A percentile compares a stretch with the other conserved stretches of the same genome.
phyloP scores from a whole-genome alignment of 192 early-diverging fungal genomes.

The Coemansia sp. region DNA sequence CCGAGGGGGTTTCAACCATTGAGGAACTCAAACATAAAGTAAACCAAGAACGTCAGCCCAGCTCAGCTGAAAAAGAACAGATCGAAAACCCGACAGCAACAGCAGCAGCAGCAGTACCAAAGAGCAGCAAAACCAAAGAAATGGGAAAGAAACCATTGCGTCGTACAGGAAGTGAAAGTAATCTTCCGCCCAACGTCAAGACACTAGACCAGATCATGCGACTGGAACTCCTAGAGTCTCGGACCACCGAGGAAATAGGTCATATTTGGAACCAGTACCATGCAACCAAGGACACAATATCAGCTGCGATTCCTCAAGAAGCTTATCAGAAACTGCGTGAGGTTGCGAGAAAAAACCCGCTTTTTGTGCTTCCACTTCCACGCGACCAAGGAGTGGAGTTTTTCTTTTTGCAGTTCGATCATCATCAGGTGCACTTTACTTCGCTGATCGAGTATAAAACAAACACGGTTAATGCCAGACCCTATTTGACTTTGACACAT shows the following conservation, averaged over 20 bases:
- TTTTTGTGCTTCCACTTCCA: slow-evolving; percentile 86
- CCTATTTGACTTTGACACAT: slow-evolving; percentile 81
- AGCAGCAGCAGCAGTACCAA: neutral
- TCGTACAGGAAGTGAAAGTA: slow-evolving; percentile 8
- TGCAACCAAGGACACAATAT: slow-evolving; percentile 58
- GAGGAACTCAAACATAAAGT: slow-evolving; percentile 42
- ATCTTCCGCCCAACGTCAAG: slow-evolving; percentile 46
- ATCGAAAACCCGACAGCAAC: neutral
- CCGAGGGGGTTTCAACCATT: slow-evolving; percentile 34
- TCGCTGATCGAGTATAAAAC: slow-evolving; percentile 88
- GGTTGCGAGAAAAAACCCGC: slow-evolving; percentile 49
- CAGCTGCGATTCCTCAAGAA: slow-evolving; percentile 62
- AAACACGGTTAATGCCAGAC: slow-evolving; percentile 71
- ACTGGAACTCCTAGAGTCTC: slow-evolving; percentile 50
- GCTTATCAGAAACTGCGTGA: slow-evolving; percentile 61
- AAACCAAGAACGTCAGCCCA: neutral
- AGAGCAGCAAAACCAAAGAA: too few relatives aligned
- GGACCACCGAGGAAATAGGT: slow-evolving; percentile 45
- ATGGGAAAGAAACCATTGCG: neutral
- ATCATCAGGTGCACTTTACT: slow-evolving; percentile 86
- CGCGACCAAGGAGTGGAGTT: slow-evolving; percentile 81
- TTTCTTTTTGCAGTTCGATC: slow-evolving; percentile 80
- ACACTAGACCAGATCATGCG: slow-evolving; percentile 60
- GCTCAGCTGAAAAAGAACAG: neutral
- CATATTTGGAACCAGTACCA: slow-evolving; percentile 80